phyloP scores from a whole-genome alignment of 495 filamentous ascomycete genomes.

The Penicillium odoratum region DNA sequence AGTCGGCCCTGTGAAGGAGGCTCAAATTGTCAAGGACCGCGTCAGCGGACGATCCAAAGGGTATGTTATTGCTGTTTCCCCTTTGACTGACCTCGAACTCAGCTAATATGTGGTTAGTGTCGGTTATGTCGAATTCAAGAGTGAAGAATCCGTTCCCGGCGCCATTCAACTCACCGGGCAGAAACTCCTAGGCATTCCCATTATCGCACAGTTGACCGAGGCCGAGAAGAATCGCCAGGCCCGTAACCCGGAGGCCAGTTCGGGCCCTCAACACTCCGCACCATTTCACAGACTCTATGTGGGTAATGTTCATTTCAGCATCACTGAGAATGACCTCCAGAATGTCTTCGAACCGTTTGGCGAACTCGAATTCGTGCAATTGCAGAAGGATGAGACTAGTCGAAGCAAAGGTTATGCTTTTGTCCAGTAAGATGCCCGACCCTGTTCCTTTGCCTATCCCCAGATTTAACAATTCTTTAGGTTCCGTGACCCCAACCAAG shows the following conservation, averaged over 20 bases:
- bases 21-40: constrained; percentile 98
- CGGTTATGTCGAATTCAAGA: constrained; percentile 98
- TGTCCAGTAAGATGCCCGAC: constrained; percentile 77
- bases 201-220: constrained; percentile 97
- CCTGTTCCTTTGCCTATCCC: neutral
- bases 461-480: constrained; percentile 41
- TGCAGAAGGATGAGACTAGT: constrained; percentile 91
- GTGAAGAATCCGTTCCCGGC: constrained; percentile 87
- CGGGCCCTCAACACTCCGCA: constrained; percentile 67
- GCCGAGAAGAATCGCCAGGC: constrained; percentile 99
- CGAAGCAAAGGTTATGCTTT: constrained; percentile 96
- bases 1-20: constrained; percentile 93
- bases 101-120: constrained; percentile 59
- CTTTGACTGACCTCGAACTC: constrained; percentile 1
- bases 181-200: constrained; percentile 96
- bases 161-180: constrained; percentile 99
- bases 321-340: constrained; percentile 94
- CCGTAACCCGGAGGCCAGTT: constrained; percentile 72
- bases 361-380: constrained; percentile 93
- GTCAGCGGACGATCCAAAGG: constrained; percentile 97
- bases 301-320: constrained; percentile 99
- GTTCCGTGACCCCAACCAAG: constrained; percentile 88
- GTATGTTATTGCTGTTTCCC: constrained; percentile 51
- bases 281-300: constrained; percentile 99
- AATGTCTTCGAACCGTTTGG: constrained; percentile 98